Evolutionary conservation across 2,329 filamentous ascomycete species (phyloP).

Genomic region (Beauveria brongniartii): DNA sequence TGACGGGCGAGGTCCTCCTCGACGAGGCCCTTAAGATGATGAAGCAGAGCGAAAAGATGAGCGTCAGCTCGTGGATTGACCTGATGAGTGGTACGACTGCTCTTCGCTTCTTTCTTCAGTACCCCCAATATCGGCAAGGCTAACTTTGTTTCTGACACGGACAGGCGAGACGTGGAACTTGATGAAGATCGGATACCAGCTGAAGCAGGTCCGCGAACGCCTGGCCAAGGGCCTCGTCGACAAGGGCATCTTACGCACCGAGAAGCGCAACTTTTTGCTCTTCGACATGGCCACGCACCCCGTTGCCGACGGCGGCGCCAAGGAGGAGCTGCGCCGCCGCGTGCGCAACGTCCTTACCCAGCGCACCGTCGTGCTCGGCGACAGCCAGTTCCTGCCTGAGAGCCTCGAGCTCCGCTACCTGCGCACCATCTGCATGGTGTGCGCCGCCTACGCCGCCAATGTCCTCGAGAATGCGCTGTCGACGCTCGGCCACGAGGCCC

Average conservation of each 20-base stretch:
- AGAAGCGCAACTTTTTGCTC: constrained; percentile 98
- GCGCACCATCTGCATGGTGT: constrained; percentile 91
- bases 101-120: neutral
- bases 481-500: constrained; percentile 84
- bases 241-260: constrained; percentile 95
- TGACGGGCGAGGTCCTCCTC: constrained; percentile 92
- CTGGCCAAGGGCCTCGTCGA: constrained; percentile 96
- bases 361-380: constrained; percentile 83
- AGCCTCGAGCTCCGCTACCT: constrained; percentile 90
- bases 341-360: constrained; percentile 89
- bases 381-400: constrained; percentile 84
- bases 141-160: constrained; percentile 1
- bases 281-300: constrained; percentile 99
- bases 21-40: constrained; percentile 99
- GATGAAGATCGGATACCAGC: constrained; percentile 99
- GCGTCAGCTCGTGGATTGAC: constrained; percentile 97
- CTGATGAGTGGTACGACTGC: constrained; percentile 79
- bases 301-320: constrained; percentile 90
- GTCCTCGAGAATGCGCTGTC: constrained; percentile 96
- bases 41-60: constrained; percentile 99
- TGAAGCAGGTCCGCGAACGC: constrained; percentile 97
- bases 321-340: constrained; percentile 91
- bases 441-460: constrained; percentile 94
- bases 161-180: constrained; percentile 98
- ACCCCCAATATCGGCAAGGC: constrained; percentile 13